These are phyloP conservation scores for Balakata baccata DNA, from an alignment of 345 rosid genomes.

Conservation along the genomic window DNA sequence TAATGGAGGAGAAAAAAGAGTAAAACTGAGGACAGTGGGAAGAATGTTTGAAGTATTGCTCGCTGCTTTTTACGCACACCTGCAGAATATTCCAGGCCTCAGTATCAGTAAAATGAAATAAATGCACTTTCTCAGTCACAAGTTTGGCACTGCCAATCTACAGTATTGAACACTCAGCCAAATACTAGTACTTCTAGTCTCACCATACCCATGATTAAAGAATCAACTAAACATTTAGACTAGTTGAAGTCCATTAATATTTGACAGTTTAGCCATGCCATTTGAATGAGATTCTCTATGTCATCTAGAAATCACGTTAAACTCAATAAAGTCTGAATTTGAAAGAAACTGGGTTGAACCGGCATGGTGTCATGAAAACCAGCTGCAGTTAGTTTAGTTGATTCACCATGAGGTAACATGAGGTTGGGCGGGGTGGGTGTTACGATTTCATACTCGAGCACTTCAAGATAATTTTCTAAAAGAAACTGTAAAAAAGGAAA, in stretches of 20 bases:
- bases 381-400: neutral
- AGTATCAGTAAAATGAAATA: neutral
- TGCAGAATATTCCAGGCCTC: constrained; percentile 31
- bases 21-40: neutral
- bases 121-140: neutral
- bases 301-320: neutral
- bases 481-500: too few species aligned
- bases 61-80: constrained; percentile 76
- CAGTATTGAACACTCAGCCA: neutral
- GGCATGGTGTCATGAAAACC: neutral
- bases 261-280: neutral
- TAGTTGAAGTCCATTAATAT: neutral
- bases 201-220: neutral
- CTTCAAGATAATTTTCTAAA: neutral
- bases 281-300: neutral
- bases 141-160: neutral
- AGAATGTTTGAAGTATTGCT: constrained; percentile 12
- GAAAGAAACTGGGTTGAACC: neutral
- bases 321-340: neutral
- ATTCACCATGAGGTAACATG: neutral
- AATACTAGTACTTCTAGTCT: neutral
- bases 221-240: neutral
- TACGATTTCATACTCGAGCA: neutral
- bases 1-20: constrained; percentile 9
- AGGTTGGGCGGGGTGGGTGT: neutral